Base-by-base conservation (phyloP, 2,329 filamentous ascomycete genomes). In the Fusarium bulbicola region DNA sequence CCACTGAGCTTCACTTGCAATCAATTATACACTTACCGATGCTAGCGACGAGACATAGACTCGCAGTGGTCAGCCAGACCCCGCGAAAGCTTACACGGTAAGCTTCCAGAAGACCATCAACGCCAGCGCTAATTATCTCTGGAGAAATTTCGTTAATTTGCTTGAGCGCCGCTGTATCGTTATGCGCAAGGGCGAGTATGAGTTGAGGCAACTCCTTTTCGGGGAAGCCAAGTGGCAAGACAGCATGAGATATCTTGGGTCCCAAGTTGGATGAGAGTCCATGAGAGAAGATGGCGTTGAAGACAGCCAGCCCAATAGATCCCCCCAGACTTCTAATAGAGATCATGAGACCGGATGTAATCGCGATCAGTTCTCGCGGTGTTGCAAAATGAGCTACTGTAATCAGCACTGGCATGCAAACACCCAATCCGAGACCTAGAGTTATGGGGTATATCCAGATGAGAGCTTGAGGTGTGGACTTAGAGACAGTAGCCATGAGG, bases 311-410 rank as follows among this genome's bases (percentile, higher is more conserved):
- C 1, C 62, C 62, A 18, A 65, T n/a, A 6, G 58, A 63, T 3
- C 58, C 62, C 0, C 58, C 58, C 15, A 65, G 9, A 6, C 62
- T 65, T 24, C 62, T 45, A 2, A 53, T 5, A 3, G 62, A 40
- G 7, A 63, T 54, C 46, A 65, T 53, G 1, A 65, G 58, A 10
- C 58, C 47, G 0, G 62, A 63, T 14, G 62, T 24, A 0, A 65
- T 63, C 1, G 58, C 47, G 9, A 65, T 34, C 9, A 65, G 5
- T 1, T 46, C 34, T 28, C 28, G 46, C 1, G 62, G 46, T 3
- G 62, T 61, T 28, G 54, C 57, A 24, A 64, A 62, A 32, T 65
- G 58, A 13, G 58, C 62, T 21, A 43, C 46, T 37, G 61, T 64
- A 28, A 64, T 59, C 7, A 64, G 14, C 1, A 57, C 32, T 13